Evolutionary conservation across 164 flowering plant species (phyloP), one percentile per base, ranked within the genome.

Genomic region (Sextonia rubra): DNA sequence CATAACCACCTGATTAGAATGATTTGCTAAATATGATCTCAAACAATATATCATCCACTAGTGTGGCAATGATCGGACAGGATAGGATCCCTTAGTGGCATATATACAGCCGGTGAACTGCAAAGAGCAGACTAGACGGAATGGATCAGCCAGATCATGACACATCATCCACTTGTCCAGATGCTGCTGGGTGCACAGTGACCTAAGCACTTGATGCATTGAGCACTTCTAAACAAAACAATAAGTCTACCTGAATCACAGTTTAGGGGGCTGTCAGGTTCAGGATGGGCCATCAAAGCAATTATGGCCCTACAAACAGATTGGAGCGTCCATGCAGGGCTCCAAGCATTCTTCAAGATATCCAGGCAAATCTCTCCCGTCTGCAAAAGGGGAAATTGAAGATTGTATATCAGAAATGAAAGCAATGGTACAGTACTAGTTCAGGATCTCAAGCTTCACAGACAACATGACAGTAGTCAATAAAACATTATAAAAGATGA

Each of bases 281-380:
- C 98, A 55, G 98, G 99, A 77, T 91, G 99, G 20, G 98, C 98
- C 98, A 95, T 95, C 81, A 95, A 78, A 66, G 98, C 97, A 77
- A 95, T 95, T 76, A 95, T 95, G 66, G 99, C 99, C 80, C 99
- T 83, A 76, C 98, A 95, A 79, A 95, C 99, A 71, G 99, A 95
- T 74, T 95, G 99, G 61, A 95, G 90, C 23, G 98, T 95, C 99
- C 99, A 95, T 73, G 99, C 99, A 56, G 99, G 98, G 79, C 99
- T 95, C 98, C 99, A 95, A 12, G 97, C 97, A 85, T 88, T 95
- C 84, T 95, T 95, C 86, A 95, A 81, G 69, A 95, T 95, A 80
- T 95, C 99, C 52, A 95, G 89, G 83, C 98, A 93, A 70, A 93
- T 95, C 84, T 95, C 99, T 76, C 98, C 99, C 0, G 99, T 91